phyloP scores from a whole-genome alignment of 352 stramenopile genomes.

The Blastocystis sp. region DNA sequence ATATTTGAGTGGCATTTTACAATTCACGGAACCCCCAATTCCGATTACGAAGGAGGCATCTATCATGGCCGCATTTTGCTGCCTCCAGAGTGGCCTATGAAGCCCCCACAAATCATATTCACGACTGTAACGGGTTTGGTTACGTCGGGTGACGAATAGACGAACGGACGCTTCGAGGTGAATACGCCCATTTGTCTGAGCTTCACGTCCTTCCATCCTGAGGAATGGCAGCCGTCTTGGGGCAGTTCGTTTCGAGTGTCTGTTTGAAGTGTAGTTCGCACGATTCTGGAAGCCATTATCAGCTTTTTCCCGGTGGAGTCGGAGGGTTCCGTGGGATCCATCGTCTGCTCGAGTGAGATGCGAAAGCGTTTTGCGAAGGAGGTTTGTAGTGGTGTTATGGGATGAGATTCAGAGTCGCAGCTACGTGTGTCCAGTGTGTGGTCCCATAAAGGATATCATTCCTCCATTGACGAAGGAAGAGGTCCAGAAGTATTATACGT shows the following conservation, averaged over 20 bases:
- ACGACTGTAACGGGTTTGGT: constrained; percentile 3
- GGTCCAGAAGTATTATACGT: constrained; percentile 61
- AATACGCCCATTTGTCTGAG: constrained; percentile 71
- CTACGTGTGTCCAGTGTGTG: constrained; percentile 46
- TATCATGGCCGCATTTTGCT: constrained; percentile 77
- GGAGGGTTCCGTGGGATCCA: constrained; percentile 53
- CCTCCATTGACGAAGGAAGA: constrained; percentile 42
- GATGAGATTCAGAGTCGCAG: constrained; percentile 19
- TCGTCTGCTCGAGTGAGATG: constrained; percentile 42
- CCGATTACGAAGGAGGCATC: constrained; percentile 76
- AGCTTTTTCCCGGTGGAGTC: constrained; percentile 73
- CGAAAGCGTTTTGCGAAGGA: constrained; percentile 70
- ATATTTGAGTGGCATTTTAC: constrained; percentile 78
- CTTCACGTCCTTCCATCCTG: constrained; percentile 71
- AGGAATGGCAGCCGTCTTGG: constrained; percentile 74
- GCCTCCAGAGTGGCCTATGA: constrained; percentile 76
- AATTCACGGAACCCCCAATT: constrained; percentile 75
- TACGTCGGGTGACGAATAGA: neutral
- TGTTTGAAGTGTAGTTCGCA: constrained; percentile 64
- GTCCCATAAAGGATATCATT: constrained; percentile 56
- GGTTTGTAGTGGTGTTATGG: neutral
- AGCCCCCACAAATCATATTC: constrained; percentile 73
- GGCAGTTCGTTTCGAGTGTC: constrained; percentile 31
- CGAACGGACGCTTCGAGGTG: constrained; percentile 71
- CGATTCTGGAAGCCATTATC: constrained; percentile 73